Conservation (phyloP, 169 alveolate genomes). For the Plasmodium inui region DNA sequence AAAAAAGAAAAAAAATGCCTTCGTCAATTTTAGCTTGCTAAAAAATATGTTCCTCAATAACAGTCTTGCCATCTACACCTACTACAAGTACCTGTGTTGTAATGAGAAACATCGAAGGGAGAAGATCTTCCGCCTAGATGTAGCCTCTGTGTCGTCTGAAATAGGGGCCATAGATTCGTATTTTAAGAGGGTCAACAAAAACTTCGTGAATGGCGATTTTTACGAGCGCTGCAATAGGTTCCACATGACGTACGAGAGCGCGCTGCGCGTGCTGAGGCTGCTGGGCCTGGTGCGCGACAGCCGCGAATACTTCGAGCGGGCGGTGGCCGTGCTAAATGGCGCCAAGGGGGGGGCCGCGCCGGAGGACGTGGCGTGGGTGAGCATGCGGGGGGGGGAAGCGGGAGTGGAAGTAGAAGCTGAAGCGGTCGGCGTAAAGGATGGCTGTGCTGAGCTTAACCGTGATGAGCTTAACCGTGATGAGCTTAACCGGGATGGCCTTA, state of each 20-base stretch:
- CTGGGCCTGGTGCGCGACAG: background rate
- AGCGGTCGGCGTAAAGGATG: background rate
- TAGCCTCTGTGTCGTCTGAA: background rate
- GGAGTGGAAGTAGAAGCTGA: background rate
- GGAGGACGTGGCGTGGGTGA: background rate
- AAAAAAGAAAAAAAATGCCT: conserved; percentile 41
- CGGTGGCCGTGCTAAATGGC: background rate
- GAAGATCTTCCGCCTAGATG: conserved; percentile 11
- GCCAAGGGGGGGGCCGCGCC: background rate
- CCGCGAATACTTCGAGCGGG: background rate
- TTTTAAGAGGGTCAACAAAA: conserved; percentile 38
- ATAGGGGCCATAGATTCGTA: conserved; percentile 2
- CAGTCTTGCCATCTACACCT: conserved; percentile 43
- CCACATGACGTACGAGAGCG: conserved; percentile 8
- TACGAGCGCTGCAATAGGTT: conserved; percentile 34
- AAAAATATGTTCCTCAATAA: conserved; percentile 50
- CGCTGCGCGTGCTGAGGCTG: conserved; percentile 10
- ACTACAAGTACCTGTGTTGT: conserved; percentile 17
- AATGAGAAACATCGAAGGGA: background rate
- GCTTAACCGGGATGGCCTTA: too few species aligned
- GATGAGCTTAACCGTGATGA: background rate
- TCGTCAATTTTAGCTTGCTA: conserved; percentile 41
- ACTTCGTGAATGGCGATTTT: conserved; percentile 25
- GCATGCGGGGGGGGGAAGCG: background rate
- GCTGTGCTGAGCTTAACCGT: background rate